phyloP scores from a whole-genome alignment of 2,329 filamentous ascomycete genomes.

The Monascus ruber region DNA sequence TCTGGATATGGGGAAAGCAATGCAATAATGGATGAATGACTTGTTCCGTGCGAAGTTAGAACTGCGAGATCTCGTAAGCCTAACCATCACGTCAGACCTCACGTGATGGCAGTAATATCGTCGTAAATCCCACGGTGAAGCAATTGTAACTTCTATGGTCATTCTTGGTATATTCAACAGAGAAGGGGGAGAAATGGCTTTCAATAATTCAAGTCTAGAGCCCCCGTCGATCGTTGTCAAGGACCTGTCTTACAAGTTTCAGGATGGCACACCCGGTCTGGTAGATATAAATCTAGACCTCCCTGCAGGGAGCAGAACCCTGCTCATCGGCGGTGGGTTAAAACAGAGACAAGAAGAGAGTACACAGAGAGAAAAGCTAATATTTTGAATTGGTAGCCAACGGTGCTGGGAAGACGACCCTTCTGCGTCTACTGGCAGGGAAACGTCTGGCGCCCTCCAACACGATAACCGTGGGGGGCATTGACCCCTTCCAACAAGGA shows the following conservation, averaged over 20 bases:
- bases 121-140: no score
- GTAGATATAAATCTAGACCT: constrained; percentile 62
- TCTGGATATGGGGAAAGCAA: no score
- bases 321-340: constrained; percentile 70
- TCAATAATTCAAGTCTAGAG: background rate
- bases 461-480: constrained; percentile 65
- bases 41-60: no score
- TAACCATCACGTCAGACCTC: no score
- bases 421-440: constrained; percentile 85
- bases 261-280: constrained; percentile 71
- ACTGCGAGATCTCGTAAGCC: no score
- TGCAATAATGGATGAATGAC: no score
- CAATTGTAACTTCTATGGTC: no score
- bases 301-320: constrained; percentile 71
- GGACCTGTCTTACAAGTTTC: constrained; percentile 78
- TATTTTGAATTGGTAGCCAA: constrained; percentile 48
- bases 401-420: constrained; percentile 92
- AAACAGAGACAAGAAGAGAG: background rate
- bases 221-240: constrained; percentile 59
- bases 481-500: constrained; percentile 82
- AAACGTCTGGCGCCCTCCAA: constrained; percentile 77
- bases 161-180: no score
- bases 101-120: no score
- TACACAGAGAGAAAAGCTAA: constrained; percentile 2
- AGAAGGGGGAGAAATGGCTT: background rate